Percentiles rank a stretch among this genome's conserved stretches.
These are phyloP conservation scores for Solanum ahanhuiri DNA, from an alignment of 257 asterid species.

Conservation along the genomic window DNA sequence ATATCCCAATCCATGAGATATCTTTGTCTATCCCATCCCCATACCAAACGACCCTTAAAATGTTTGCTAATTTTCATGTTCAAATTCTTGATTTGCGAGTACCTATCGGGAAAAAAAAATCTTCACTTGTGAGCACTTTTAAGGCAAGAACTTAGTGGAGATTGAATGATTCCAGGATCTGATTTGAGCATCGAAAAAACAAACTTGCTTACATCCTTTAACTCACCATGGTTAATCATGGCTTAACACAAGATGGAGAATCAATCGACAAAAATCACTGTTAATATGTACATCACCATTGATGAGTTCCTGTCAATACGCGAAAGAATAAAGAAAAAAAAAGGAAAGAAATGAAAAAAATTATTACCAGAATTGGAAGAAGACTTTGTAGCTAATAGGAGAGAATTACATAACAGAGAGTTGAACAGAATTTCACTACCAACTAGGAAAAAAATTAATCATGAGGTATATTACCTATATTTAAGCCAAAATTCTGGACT, in stretches of 20 bases:
- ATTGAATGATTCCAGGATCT: neutral
- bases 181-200: neutral
- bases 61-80: too few species aligned
- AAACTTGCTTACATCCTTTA: neutral
- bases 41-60: too few species aligned
- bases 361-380: neutral
- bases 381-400: neutral
- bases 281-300: neutral
- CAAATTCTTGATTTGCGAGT: too few species aligned
- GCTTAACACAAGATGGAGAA: neutral
- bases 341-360: neutral
- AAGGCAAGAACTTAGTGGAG: neutral
- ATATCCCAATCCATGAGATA: neutral
- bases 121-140: neutral
- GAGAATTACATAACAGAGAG: neutral
- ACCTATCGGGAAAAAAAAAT: too few species aligned
- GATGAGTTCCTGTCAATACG: neutral
- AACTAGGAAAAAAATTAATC: neutral
- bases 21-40: neutral
- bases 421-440: neutral
- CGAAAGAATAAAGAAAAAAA: neutral
- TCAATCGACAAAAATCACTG: neutral
- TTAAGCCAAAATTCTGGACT: neutral
- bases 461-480: neutral
- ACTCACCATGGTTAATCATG: neutral